Evolutionary conservation across 1,284 basidiomycete genomes (phyloP), one percentile per base, ranked within the genome.

Genomic region (Omphalotus olearius): DNA sequence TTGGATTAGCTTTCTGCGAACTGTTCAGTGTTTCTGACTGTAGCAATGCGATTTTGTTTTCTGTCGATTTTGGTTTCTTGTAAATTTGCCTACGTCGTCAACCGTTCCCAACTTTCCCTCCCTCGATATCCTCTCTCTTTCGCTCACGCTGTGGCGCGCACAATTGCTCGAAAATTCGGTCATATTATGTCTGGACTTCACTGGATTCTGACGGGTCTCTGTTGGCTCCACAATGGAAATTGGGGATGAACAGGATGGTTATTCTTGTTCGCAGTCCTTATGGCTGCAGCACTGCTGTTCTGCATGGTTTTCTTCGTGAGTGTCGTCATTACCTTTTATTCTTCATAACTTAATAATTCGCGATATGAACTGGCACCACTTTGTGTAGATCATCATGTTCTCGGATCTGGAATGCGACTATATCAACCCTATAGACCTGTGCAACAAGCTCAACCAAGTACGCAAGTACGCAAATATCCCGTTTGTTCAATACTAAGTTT

Each of bases 361-460:
- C 37, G 5, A 38, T 17, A 9, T 37, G 23, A 11, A 41, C 52
- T 42, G 16, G 41, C 39, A 17, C 28, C 47, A 11, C 38, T 18
- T 20, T 48, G 30, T 18, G 38, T 63, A 98, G 96, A 97, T 99
- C 66, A 99, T 99, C 78, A 98, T 99, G 95, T 99, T 98, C 80
- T 95, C 92, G 44, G 94, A 97, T 75, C 76, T 97, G 66, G 93
- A 96, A 75, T 95, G 91, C 74, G 92, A 98, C 79, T 99, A 98
- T 76, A 97, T 99, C 78, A 99, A 99, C 76, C 96, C 96, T 51
- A 98, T 99, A 83, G 96, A 99, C 72, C 86, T 99, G 36, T 99
- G 97, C 77, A 98, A 98, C 77, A 98, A 98, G 78, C 87, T 99
- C 64, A 99, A 99, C 71, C 92, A 96, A 74, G 96, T 97, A 58